Percentiles rank a stretch among this genome's conserved stretches.
Conservation (phyloP, 2,329 filamentous ascomycete genomes). For the Fusarium torulosum region DNA sequence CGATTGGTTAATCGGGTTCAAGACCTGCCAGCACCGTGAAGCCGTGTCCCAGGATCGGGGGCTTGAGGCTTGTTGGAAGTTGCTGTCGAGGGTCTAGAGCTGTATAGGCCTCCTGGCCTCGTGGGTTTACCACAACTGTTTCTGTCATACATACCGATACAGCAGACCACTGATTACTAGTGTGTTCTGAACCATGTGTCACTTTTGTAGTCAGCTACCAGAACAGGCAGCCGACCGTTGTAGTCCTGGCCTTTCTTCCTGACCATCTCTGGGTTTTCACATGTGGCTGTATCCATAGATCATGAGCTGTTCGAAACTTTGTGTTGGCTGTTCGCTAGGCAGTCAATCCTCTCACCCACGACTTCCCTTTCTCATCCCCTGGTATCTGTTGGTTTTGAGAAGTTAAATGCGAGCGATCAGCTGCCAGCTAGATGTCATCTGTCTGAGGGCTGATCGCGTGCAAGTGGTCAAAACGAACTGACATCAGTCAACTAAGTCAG, state of each 20-base stretch:
- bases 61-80: too few relatives aligned
- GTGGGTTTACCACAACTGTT: slow-evolving; percentile 17
- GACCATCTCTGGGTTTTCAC: not conserved
- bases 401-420: slow-evolving; percentile 1
- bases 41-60: slow-evolving; percentile 24
- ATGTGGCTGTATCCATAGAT: not conserved
- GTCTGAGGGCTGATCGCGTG: slow-evolving; percentile 16
- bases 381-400: not conserved
- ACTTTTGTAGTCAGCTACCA: not conserved
- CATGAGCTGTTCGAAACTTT: not conserved
- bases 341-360: not conserved
- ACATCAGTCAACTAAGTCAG: slow-evolving; percentile 7
- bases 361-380: not conserved
- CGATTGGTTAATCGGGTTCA: slow-evolving; percentile 16
- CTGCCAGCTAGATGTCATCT: not conserved
- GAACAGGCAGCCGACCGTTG: not conserved
- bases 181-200: slow-evolving; percentile 4
- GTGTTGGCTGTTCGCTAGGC: not conserved
- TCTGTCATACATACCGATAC: slow-evolving; percentile 1
- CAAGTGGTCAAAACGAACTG: not conserved
- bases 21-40: slow-evolving; percentile 25
- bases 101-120: slow-evolving; percentile 2
- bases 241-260: not conserved
- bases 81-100: slow-evolving; percentile 4
- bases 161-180: not conserved